Evolutionary conservation across 805 yeast species (phyloP).

Genomic region (Candida arabinofermentans): DNA sequence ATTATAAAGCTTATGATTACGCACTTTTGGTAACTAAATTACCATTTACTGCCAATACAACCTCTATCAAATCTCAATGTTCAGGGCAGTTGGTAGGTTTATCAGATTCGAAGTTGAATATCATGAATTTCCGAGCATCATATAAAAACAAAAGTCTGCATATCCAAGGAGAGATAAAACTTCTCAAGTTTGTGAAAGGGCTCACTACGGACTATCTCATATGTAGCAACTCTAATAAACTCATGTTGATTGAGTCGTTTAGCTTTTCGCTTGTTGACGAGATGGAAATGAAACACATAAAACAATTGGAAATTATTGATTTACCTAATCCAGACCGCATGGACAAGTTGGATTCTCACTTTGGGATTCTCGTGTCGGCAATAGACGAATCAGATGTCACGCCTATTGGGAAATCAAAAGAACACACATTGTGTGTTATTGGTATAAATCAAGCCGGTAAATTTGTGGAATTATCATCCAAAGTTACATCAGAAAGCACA

Average conservation of each 20-base stretch:
- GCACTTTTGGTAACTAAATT: neutral
- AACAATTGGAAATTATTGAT: neutral
- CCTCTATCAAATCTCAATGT: neutral
- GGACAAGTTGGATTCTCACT: neutral
- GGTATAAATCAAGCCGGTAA: neutral
- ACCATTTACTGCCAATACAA: neutral
- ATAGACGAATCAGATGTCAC: neutral
- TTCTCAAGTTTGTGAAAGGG: neutral
- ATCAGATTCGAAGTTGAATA: neutral
- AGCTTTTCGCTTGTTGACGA: neutral
- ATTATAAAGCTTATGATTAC: slow-evolving; percentile 10
- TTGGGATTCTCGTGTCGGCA: neutral
- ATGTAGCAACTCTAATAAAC: neutral
- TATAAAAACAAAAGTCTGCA: neutral
- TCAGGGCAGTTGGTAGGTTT: neutral
- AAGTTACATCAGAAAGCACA: neutral
- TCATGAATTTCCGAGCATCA: neutral
- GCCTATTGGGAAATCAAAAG: neutral
- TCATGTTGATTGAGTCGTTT: neutral
- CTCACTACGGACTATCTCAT: neutral
- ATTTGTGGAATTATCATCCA: neutral
- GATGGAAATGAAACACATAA: neutral
- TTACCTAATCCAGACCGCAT: neutral
- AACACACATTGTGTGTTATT: neutral
- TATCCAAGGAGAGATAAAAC: neutral